These are phyloP conservation scores for Bipolaris cookei DNA, from an alignment of 2,329 filamentous ascomycete species.

Conservation along the genomic window DNA sequence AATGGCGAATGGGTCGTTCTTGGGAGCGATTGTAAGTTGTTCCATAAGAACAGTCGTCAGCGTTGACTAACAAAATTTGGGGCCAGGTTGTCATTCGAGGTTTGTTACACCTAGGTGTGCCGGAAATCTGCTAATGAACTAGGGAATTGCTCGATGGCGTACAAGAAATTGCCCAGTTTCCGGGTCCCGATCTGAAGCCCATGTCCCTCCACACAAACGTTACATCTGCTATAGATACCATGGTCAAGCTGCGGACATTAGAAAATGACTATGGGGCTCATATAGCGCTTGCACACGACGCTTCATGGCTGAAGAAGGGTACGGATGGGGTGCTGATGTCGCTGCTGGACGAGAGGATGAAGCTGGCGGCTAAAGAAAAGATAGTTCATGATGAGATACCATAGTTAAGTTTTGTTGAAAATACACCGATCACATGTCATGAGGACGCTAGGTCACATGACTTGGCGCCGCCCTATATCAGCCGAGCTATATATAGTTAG, in stretches of 20 bases:
- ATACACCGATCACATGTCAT: too few relatives aligned
- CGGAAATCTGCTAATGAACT: conserved; percentile 5
- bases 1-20: conserved; percentile 42
- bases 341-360: conserved; percentile 37
- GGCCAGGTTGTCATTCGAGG: conserved; percentile 39
- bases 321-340: conserved; percentile 38
- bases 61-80: background rate
- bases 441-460: too few relatives aligned
- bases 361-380: conserved; percentile 25
- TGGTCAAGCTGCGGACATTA: conserved; percentile 32
- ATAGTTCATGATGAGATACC: conserved; percentile 26
- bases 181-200: conserved; percentile 26
- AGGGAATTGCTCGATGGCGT: conserved; percentile 40
- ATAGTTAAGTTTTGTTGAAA: background rate
- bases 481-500: too few relatives aligned
- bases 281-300: conserved; percentile 42
- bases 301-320: conserved; percentile 37
- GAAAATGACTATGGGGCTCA: conserved; percentile 35
- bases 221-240: conserved; percentile 33
- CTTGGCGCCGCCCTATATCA: too few relatives aligned
- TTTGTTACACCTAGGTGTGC: conserved; percentile 4
- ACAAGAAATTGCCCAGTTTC: conserved; percentile 37
- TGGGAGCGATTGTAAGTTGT: conserved; percentile 38
- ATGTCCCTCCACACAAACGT: conserved; percentile 41
- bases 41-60: background rate